These are phyloP conservation scores for Danielia oregonensis DNA, from an alignment of 805 yeast species.

Conservation along the genomic window DNA sequence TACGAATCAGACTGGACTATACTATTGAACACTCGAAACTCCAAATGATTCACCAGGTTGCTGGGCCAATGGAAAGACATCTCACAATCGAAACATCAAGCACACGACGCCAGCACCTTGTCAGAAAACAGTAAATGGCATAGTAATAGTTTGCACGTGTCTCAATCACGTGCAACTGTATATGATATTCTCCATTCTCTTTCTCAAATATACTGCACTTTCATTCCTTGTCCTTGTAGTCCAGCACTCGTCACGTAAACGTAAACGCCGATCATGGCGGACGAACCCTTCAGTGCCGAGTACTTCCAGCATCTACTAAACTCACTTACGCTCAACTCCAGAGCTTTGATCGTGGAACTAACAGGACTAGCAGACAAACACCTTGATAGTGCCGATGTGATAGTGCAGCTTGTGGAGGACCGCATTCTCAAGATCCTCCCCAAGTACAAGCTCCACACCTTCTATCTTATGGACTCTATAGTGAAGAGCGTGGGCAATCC, in stretches of 20 bases:
- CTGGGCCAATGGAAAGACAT: too few species aligned
- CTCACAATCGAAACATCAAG: too few species aligned
- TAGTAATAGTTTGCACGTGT: too few species aligned
- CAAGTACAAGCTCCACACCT: constrained; percentile 29
- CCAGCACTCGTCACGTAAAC: constrained; percentile 6
- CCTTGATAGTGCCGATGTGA: constrained; percentile 29
- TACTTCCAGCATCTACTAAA: constrained; percentile 29
- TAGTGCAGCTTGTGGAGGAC: constrained; percentile 31
- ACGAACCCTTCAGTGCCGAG: constrained; percentile 24
- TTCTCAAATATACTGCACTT: not conserved
- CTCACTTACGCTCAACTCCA: constrained; percentile 34
- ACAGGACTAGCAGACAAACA: constrained; percentile 35
- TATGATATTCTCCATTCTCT: not conserved
- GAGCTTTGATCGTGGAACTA: constrained; percentile 36
- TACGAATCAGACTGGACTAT: too few species aligned
- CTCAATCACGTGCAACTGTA: too few species aligned
- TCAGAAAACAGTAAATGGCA: too few species aligned
- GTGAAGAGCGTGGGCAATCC: constrained; percentile 43
- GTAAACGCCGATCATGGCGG: constrained; percentile 10
- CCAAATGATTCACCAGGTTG: too few species aligned
- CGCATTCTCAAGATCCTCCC: constrained; percentile 37
- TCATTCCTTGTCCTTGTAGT: constrained; percentile 6
- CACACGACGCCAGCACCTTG: too few species aligned
- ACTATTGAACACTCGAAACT: too few species aligned
- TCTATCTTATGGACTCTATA: constrained; percentile 40